Evolutionary conservation across 345 rosid genomes (phyloP), one percentile per base, ranked within the genome.

Genomic region (Citrus reticulata): DNA sequence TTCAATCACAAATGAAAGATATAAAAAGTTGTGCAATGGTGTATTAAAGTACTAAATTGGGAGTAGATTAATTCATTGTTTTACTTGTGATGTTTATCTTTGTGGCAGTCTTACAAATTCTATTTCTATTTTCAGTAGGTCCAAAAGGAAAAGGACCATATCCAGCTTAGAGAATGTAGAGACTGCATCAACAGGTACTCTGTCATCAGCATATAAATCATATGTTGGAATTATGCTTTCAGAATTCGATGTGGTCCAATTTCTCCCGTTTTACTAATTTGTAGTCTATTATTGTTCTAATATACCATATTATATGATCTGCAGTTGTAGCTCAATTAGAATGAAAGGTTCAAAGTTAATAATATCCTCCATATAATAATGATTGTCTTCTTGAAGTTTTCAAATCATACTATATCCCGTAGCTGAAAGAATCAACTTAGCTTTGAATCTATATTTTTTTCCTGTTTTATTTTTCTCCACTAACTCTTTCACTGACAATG

Each of bases 71-170:
- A 55, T n/a, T 64, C 61, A 54, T 17, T 67, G 37, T 22, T 39
- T 29, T 14, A 63, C 37, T 22, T 64, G 14, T 27, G 9, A 32
- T 60, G 27, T 46, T 58, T 68, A 73, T 59, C 5, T 72, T 19
- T 16, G 16, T 8, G 16, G 24, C 30, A 4, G 68, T 35, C 49
- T 34, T 13, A 59, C 11, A 57, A 49, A 24, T 64, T 79, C 73
- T 49, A 9, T 39, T 77, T 25, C 4, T 13, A 58, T 73, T 78
- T 83, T 72, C 80, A 73, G 87, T 75, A 92, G 90, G 87, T 87
- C 90, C 64, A 93, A 93, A 83, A 84, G 90, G 80, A 93, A 90
- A 77, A 92, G 83, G 87, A 78, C 82, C 42, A 79, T 78, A 22
- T 78, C 85, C 42, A 87, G 81, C 84, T 17, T 80, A 14, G 95